Percentiles rank a stretch among this genome's conserved stretches.
Evolutionary conservation across 2,329 filamentous ascomycete species (phyloP).

Genomic region (Cryphonectria carpinicola): DNA sequence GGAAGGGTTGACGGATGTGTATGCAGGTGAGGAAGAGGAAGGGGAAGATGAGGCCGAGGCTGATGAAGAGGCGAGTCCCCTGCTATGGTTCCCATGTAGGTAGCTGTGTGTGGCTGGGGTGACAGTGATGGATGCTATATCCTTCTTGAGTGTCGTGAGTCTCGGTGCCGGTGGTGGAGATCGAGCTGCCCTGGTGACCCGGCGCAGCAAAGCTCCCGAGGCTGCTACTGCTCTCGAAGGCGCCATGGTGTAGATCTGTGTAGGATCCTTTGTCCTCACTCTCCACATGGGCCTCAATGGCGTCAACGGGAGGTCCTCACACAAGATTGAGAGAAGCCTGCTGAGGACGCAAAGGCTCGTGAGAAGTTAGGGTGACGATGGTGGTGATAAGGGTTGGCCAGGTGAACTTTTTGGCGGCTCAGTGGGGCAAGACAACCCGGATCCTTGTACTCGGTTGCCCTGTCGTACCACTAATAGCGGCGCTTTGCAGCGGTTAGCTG

Average conservation of each 20-base stretch:
- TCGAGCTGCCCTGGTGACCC: conserved; percentile 10
- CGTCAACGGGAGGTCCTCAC: not conserved
- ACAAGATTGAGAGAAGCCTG: not conserved
- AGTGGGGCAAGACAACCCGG: not conserved
- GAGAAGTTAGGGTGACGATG: not conserved
- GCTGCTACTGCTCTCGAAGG: conserved; percentile 25
- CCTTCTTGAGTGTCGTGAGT: not conserved
- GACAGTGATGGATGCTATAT: not conserved
- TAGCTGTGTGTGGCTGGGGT: conserved; percentile 17
- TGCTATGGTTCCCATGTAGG: conserved; percentile 11
- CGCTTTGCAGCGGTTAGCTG: not conserved
- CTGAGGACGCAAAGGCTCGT: not conserved
- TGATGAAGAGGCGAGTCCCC: not conserved
- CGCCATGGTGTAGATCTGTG: conserved; percentile 17
- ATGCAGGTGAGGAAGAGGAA: conserved; percentile 34
- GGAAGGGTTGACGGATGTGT: conserved; percentile 79
- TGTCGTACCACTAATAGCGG: not conserved
- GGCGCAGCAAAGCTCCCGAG: conserved; percentile 15
- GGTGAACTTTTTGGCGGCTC: not conserved
- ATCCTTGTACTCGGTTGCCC: not conserved
- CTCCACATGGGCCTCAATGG: not conserved
- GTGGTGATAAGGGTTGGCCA: not conserved
- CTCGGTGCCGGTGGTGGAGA: not conserved
- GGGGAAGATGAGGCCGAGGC: conserved; percentile 6
- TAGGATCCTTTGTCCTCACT: not conserved